Evolutionary conservation across 495 filamentous ascomycete species (phyloP), one percentile per base, ranked within the genome.

Genomic region (Penicillium nucicola): DNA sequence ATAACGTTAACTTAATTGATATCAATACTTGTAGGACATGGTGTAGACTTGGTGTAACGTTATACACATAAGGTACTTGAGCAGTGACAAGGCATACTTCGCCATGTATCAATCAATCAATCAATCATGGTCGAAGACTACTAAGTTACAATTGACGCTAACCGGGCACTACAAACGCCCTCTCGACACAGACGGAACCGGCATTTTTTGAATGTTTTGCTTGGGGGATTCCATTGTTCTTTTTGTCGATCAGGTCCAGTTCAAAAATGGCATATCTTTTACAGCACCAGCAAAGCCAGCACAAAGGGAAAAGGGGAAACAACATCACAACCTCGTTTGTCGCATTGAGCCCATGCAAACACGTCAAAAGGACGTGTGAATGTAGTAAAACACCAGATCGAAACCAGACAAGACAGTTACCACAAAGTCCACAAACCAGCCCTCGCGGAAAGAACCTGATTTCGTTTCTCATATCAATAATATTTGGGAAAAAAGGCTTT

Each of bases 241-340:
- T 61, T 50, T 61, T 52, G 54, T 55, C 57, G 53, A 45, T 57
- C 55, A 43, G 58, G 55, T 32, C 46, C 47, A 38, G 43, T 34
- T 56, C 44, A 20, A 52, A 41, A 48, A 42, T 54, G 57, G 41
- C 53, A 50, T 45, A 45, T 48, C 34, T 48, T 44, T 40, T 51
- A 48, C 52, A 62, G 28, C 40, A 45, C 46, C 50, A 44, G 35
- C 38, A 28, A 25, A 52, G 33, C 36, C 36, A 49, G 33, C 47
- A 53, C 15, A 12, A 33, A 47, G 14, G 15, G 38, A 23, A 38
- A 42, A 32, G 41, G 46, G 31, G 51, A 50, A 52, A 48, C 58
- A 57, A 57, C 53, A 65, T 65, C 58, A 65, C 61, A 65, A 65
- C 61, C 61, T 65, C 61, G 55, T 65, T 59, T 62, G 58, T 65